A percentile compares a stretch with the other conserved stretches of the same genome.
Evolutionary conservation across 202 grass and related monocot genomes (phyloP).

Genomic region (Thinopyrum obtusiflorum): DNA sequence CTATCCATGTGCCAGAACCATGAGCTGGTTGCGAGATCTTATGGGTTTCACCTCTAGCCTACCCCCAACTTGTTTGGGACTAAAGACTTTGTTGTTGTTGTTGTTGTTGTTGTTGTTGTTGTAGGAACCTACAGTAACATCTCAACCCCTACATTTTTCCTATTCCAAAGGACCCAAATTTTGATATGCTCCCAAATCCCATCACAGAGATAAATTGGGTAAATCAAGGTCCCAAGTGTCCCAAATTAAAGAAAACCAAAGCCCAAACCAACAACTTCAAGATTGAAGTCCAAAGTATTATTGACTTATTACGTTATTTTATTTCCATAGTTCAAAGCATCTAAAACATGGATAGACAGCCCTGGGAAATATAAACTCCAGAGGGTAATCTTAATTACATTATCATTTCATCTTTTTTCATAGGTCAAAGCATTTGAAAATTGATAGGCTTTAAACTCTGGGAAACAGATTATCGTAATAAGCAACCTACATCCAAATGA

Average conservation of each 20-base stretch:
- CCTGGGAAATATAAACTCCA: background rate
- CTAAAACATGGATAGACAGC: background rate
- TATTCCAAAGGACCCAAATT: slow-evolving; percentile 2
- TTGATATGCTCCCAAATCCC: background rate
- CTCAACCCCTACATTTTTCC: background rate
- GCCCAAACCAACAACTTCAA: background rate
- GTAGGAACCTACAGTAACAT: background rate
- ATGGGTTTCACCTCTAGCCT: too few species aligned
- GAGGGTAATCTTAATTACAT: background rate
- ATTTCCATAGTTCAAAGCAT: background rate
- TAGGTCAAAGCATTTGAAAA: slow-evolving; percentile 19
- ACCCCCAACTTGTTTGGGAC: too few species aligned
- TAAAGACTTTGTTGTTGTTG: too few species aligned
- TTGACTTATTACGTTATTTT: background rate
- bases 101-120: too few species aligned
- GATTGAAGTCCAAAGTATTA: background rate
- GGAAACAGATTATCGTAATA: background rate
- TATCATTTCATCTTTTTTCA: background rate
- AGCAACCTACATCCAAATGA: slow-evolving; percentile 9
- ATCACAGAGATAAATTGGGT: slow-evolving; percentile 25
- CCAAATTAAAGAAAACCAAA: background rate
- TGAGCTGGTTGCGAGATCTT: too few species aligned
- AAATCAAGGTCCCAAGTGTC: background rate
- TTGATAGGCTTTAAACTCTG: background rate
- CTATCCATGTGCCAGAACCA: too few species aligned